Base-by-base conservation (phyloP, 768 basidiomycete genomes). In the Boletales sp. region DNA sequence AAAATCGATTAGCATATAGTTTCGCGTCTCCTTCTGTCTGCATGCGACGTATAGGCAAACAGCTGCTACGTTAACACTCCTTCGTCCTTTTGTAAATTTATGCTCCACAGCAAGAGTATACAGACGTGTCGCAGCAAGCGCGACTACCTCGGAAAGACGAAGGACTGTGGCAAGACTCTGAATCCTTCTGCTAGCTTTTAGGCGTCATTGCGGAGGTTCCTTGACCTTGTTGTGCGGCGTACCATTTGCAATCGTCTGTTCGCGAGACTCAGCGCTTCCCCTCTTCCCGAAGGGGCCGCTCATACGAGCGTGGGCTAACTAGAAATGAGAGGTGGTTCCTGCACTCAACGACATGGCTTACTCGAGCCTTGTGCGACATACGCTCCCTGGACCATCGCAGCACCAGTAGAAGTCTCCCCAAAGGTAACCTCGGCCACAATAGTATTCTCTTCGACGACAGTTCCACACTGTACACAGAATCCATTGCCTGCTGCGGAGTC, bases 1-100 rank as follows among this genome's bases (percentile, higher is more conserved):
- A 61, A 99, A 98, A 71, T 99, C 96, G 55, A 99, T 98, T 21
- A 99, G 82, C 96, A 98, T 98, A 67, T 94, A 90, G 49, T 86
- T 91, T 46, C 87, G 73, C 0, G 90, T 92, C 69, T 95, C 90
- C 60, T 87, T 89, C 69, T 94, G 86, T 52, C 95, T 71, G 64
- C 94, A 95, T 4, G 94, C 91, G 38, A 95, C 83, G 64, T 99
- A 98, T 41, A 98, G 78, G 65, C 96, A 99, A 37, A 94, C 90
- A 4, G 94, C 96, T 33, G 95, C 89, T 54, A 99, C 92, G 59
- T 96, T 93, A 63, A 91, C 74, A 59, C 90, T 90, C 61, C 87
- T 86, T 25, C 96, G 80, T 9, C 96, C 96, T 67, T 94, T 92
- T 4, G 83, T 95, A 66, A 99, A 99, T 56, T 89, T 90, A 73